Percentiles rank a stretch among this genome's conserved stretches.
Conservation (phyloP, 2,329 filamentous ascomycete species). For the Didymella glomerata region DNA sequence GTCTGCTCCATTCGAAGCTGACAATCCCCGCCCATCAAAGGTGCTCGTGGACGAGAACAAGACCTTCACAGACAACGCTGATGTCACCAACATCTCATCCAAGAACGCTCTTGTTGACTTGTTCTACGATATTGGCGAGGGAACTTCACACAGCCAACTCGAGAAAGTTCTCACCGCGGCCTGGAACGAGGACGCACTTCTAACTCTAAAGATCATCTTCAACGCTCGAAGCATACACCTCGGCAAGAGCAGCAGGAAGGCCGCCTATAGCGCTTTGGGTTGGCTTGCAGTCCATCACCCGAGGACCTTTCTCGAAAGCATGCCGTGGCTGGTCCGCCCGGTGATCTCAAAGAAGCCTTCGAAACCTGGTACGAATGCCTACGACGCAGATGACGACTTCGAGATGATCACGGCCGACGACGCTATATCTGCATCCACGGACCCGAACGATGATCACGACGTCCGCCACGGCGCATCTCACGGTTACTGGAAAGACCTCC, state of each 20-base stretch:
- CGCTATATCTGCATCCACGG: not conserved
- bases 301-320: not conserved
- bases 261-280: slow-evolving; percentile 4
- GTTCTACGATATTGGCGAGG: not conserved
- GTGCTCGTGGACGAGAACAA: not conserved
- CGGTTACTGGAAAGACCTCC: slow-evolving; percentile 6
- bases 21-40: not conserved
- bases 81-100: not conserved
- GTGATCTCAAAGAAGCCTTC: not conserved
- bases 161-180: slow-evolving; percentile 54
- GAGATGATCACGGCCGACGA: not conserved
- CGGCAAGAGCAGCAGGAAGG: slow-evolving; percentile 61
- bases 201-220: slow-evolving; percentile 68
- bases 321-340: not conserved
- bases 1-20: not conserved
- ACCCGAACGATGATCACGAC: not conserved
- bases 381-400: not conserved
- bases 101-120: not conserved
- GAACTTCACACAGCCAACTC: not conserved
- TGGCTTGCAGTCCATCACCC: not conserved
- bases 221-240: slow-evolving; percentile 68
- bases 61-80: not conserved
- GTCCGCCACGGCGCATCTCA: slow-evolving; percentile 1
- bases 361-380: not conserved
- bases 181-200: slow-evolving; percentile 59